Percentiles rank a stretch among this genome's conserved stretches.
Evolutionary conservation across 2,329 filamentous ascomycete genomes (phyloP).

Genomic region (Microascus cirrosus): DNA sequence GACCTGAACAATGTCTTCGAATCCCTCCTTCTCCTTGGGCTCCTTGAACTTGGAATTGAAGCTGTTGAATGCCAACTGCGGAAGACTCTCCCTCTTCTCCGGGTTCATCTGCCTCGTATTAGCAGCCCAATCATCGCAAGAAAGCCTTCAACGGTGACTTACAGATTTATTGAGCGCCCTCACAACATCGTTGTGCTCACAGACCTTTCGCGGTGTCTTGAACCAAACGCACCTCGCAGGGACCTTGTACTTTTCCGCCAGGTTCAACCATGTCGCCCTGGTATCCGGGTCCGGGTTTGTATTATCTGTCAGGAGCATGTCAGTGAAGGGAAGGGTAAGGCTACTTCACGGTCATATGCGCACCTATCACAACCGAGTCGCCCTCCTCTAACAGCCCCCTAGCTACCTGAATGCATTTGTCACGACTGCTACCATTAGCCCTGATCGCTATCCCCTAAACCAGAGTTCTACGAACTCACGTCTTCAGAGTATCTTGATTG

Average conservation of each 20-base stretch:
- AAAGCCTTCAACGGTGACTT: conserved; percentile 7
- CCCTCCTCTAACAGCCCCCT: conserved; percentile 51
- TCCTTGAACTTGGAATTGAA: conserved; percentile 64
- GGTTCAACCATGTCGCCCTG: conserved; percentile 63
- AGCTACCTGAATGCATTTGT: conserved; percentile 64
- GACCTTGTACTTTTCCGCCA: conserved; percentile 60
- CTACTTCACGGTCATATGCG: conserved; percentile 16
- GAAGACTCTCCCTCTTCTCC: conserved; percentile 63
- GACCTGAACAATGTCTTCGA: conserved; percentile 65
- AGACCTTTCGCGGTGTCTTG: conserved; percentile 56
- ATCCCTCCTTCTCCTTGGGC: conserved; percentile 67
- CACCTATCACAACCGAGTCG: conserved; percentile 67
- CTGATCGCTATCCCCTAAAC: background rate
- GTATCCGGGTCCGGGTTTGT: conserved; percentile 82
- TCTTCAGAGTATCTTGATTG: conserved; percentile 85
- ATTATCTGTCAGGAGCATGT: conserved; percentile 55
- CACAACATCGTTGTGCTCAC: conserved; percentile 80
- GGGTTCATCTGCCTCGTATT: conserved; percentile 56
- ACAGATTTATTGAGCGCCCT: conserved; percentile 51
- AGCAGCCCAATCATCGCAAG: background rate
- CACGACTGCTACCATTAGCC: conserved; percentile 25
- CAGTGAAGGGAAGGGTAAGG: background rate
- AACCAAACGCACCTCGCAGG: conserved; percentile 83
- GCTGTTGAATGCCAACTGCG: conserved; percentile 67
- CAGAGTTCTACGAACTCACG: conserved; percentile 19